phyloP scores from a whole-genome alignment of 805 yeast genomes.

The Candida easanensis region DNA sequence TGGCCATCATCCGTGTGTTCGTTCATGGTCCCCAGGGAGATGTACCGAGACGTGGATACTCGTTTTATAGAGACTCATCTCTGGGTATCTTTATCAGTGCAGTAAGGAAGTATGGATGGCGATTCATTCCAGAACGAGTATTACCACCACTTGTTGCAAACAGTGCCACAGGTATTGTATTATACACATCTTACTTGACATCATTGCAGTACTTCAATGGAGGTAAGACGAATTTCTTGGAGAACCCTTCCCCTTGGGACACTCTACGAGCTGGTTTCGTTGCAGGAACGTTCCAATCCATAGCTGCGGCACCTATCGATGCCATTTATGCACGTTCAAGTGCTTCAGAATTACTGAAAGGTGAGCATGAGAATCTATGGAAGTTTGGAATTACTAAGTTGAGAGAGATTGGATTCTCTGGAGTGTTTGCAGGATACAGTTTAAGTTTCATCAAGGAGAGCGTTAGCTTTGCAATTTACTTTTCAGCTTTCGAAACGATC shows the following conservation, averaged over 20 bases:
- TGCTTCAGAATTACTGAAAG: constrained; percentile 67
- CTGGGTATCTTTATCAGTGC: constrained; percentile 73
- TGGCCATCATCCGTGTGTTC: constrained; percentile 60
- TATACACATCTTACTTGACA: constrained; percentile 78
- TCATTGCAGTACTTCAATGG: constrained; percentile 40
- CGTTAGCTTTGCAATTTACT: constrained; percentile 81
- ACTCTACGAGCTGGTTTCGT: constrained; percentile 75
- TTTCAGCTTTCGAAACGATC: constrained; percentile 74
- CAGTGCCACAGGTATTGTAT: constrained; percentile 81
- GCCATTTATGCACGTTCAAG: constrained; percentile 83
- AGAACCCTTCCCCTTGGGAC: constrained; percentile 40
- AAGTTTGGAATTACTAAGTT: constrained; percentile 67
- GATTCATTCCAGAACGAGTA: constrained; percentile 72
- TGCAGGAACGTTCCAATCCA: constrained; percentile 86
- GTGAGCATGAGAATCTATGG: constrained; percentile 74
- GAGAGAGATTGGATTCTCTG: constrained; percentile 69
- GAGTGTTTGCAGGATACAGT: constrained; percentile 89
- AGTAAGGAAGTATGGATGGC: constrained; percentile 77
- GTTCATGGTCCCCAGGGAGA: constrained; percentile 37
- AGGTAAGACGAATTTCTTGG: constrained; percentile 20
- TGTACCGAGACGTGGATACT: constrained; percentile 41
- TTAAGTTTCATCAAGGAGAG: constrained; percentile 74
- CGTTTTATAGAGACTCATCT: constrained; percentile 63
- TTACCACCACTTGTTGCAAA: constrained; percentile 88
- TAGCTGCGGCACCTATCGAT: constrained; percentile 91